Base-by-base conservation (phyloP, 306 rosid species). In the Chamaecrista fasciculata region DNA sequence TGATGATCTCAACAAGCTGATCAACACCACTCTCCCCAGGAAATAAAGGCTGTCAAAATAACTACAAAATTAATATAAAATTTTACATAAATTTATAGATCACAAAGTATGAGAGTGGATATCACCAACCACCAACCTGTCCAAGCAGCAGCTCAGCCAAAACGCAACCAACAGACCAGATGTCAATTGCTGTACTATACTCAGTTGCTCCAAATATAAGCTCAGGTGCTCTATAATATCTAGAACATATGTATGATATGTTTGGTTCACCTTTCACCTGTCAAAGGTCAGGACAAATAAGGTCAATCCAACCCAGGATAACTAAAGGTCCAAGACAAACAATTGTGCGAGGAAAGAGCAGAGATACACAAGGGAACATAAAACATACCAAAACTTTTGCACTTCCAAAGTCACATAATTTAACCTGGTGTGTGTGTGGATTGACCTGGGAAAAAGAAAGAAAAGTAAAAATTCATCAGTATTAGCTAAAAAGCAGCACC, bases 191-290 rank as follows among this genome's bases (percentile, higher is more conserved):
- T 15, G 93, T 64, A 52, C 93, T 90, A 78, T 93, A 93, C 75
- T 93, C 98, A 44, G 98, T 93, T 70, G 98, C 98, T 80, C 98
- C 98, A 86, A 93, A 93, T 74, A 93, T 93, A 57, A 93, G 96
- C 83, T 93, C 98, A 4, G 98, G 98, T 63, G 98, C 98, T 80
- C 98, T 83, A 24, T 93, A 93, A 53, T 93, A 93, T 80, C 98
- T 88, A 58, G 98, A 93, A 75, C 98, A 93, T 68, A 93, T 93
- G 62, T 93, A 93, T 1, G 98, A 93, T 77, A 93, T 93, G 70
- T 93, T 93, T 75, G 98, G 98, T 81, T 93, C 98, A 36, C 97
- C 97, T 85, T 90, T 90, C 29, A 93, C 97, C 98, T 93, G 84
- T 62, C 58, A 74, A 56, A 55, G 29, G 68, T 66, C 65, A 72